Conservation (phyloP, 164 flowering plant genomes). For the Nelumbo lutea region DNA sequence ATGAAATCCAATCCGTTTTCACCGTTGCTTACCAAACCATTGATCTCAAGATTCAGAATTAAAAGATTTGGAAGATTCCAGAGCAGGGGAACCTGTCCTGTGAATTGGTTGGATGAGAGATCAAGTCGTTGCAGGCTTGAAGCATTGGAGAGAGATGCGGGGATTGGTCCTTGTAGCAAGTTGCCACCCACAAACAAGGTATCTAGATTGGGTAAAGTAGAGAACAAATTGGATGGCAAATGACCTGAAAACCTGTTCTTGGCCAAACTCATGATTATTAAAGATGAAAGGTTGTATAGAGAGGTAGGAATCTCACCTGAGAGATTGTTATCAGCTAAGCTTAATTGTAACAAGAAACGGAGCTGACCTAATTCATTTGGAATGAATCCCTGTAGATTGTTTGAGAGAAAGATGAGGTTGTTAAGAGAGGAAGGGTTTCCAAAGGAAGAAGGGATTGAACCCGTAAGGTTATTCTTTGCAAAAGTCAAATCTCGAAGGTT, state of each 20-base stretch:
- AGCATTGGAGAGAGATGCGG: slow-evolving; percentile 15
- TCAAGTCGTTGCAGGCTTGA: slow-evolving; percentile 8
- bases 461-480: not conserved
- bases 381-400: slow-evolving; percentile 5
- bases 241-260: not conserved
- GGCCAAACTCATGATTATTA: not conserved
- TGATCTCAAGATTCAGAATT: slow-evolving; percentile 5
- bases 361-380: slow-evolving; percentile 3
- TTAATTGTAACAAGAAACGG: not conserved
- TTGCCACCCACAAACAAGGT: slow-evolving; percentile 8
- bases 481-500: no score
- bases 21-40: slow-evolving; percentile 1
- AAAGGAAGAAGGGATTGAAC: slow-evolving; percentile 9
- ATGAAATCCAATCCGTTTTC: slow-evolving; percentile 11
- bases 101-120: slow-evolving; percentile 9
- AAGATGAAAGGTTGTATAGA: slow-evolving; percentile 10
- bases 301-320: slow-evolving; percentile 6
- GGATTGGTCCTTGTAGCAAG: slow-evolving; percentile 9
- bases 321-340: not conserved
- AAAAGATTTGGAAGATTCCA: slow-evolving; percentile 5
- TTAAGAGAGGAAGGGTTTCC: slow-evolving; percentile 13
- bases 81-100: slow-evolving; percentile 8
- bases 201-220: slow-evolving; percentile 5
- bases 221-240: slow-evolving; percentile 11
- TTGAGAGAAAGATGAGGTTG: not conserved